Evolutionary conservation across 371 early-diverging fungal species (phyloP), one percentile per base, ranked within the genome.

Genomic region (Dinochytrium kinnereticum): DNA sequence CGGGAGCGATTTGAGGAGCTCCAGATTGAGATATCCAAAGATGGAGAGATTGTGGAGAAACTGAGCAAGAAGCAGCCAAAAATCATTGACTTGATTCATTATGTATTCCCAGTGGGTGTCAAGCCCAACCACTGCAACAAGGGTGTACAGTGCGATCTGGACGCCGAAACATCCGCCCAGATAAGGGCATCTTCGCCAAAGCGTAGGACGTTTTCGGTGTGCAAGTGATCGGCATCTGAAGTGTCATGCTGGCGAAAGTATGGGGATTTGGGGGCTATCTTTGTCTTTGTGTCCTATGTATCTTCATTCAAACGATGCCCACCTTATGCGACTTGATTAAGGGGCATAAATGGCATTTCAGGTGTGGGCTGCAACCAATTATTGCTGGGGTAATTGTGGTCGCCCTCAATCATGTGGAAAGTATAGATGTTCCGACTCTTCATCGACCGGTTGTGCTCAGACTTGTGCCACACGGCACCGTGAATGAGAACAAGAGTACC

Each of bases 341-440:
- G 51, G 51, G 76, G 78, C 39, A 78, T 80, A 67, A 84, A 82
- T 3, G 84, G 82, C 73, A 66, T 77, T 36, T 70, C 76, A 7
- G 72, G 36, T 17, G 81, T 78, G 13, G 81, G 77, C 40, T 75
- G 79, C 30, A 84, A 67, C 86, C 86, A 85, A 71, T 85, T 85
- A 67, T 82, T 79, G 1, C 30, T 37, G n/a, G 82, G 79, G 67
- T 85, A 85, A 31, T 51, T 30, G 1, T 74, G 55, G 3, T 82
- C 72, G 1, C 94, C 94, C 55, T 97, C 98, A 74, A 96, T 92
- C 40, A 90, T 85, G 76, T 97, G 98, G 84, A 96, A 97, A 0
- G 98, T 96, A 81, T 97, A 97, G 50, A 94, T 94, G 79, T 88
- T 94, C 7, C 98, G 89, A 21, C 92, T 90, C 71, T 90, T 86